Evolutionary conservation across 495 filamentous ascomycete genomes (phyloP).

Genomic region (Tirmania nivea): DNA sequence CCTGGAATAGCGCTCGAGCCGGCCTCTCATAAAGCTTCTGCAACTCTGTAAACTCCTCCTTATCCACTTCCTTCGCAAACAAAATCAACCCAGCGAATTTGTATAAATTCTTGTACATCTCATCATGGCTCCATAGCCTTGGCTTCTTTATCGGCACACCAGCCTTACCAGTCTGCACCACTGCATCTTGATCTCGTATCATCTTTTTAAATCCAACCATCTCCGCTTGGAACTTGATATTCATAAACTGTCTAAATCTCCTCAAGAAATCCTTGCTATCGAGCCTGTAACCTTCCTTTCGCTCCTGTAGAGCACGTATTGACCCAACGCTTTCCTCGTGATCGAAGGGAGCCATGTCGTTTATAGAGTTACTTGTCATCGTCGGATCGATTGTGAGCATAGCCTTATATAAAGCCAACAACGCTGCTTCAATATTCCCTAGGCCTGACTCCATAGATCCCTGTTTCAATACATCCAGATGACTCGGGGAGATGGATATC

Average conservation of each 20-base stretch:
- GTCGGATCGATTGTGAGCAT: conserved; percentile 82
- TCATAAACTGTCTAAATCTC: conserved; percentile 58
- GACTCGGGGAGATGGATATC: conserved; percentile 56
- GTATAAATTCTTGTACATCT: conserved; percentile 43
- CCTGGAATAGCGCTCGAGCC: conserved; percentile 52
- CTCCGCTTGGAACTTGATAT: conserved; percentile 52
- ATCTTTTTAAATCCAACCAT: conserved; percentile 27
- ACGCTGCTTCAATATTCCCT: conserved; percentile 28
- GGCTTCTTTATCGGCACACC: conserved; percentile 6
- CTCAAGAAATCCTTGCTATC: conserved; percentile 52
- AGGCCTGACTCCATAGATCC: conserved; percentile 27
- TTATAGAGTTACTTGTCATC: conserved; percentile 33
- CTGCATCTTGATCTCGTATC: conserved; percentile 6
- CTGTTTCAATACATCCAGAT: conserved; percentile 49
- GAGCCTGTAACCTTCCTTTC: conserved; percentile 63
- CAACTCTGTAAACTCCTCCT: conserved; percentile 54
- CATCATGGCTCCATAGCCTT: conserved; percentile 22
- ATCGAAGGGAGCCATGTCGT: conserved; percentile 31
- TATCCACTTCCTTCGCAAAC: conserved; percentile 65
- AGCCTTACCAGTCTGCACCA: conserved; percentile 6
- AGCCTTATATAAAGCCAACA: conserved; percentile 77
- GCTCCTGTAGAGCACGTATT: conserved; percentile 84
- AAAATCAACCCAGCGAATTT: conserved; percentile 64
- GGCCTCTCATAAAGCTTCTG: conserved; percentile 60
- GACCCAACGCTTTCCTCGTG: conserved; percentile 62